Conservation (phyloP, 1,139 yeast genomes). For the Meyerozyma athensensis region DNA sequence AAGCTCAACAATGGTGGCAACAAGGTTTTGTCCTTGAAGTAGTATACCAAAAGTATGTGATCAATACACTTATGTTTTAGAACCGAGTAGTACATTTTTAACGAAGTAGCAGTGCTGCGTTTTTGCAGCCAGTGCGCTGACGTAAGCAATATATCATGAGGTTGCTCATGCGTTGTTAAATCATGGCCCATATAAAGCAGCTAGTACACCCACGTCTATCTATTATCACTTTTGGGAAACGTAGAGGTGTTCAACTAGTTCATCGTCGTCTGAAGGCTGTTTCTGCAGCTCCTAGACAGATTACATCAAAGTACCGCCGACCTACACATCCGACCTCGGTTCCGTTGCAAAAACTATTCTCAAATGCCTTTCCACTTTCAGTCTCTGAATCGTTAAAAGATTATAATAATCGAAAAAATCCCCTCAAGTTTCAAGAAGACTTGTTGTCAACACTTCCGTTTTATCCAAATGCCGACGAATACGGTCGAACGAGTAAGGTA, state of each 20-base stretch:
- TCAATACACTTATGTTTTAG: neutral
- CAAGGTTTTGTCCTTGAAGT: conserved; percentile 1
- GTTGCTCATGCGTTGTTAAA: neutral
- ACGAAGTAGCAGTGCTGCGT: too few species aligned
- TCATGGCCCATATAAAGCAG: neutral
- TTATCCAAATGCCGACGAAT: conserved; percentile 27
- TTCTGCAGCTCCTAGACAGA: conserved; percentile 7
- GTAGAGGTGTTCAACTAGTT: neutral
- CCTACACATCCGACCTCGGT: conserved; percentile 63
- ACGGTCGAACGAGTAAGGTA: conserved; percentile 30
- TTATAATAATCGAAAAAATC: conserved; percentile 36
- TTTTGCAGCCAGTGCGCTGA: neutral
- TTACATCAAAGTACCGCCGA: conserved; percentile 24
- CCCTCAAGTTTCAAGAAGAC: conserved; percentile 49
- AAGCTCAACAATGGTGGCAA: neutral
- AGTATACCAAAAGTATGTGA: neutral
- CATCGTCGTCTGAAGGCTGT: conserved; percentile 2
- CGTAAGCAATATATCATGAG: neutral
- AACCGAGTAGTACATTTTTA: too few species aligned
- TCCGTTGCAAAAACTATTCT: conserved; percentile 47
- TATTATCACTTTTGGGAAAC: neutral
- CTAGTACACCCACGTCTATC: neutral
- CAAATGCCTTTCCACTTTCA: conserved; percentile 55
- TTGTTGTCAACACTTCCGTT: conserved; percentile 41
- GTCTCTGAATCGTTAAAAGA: conserved; percentile 49